phyloP scores from a whole-genome alignment of 192 early-diverging fungal genomes.

The Backusella mclennaniae region DNA sequence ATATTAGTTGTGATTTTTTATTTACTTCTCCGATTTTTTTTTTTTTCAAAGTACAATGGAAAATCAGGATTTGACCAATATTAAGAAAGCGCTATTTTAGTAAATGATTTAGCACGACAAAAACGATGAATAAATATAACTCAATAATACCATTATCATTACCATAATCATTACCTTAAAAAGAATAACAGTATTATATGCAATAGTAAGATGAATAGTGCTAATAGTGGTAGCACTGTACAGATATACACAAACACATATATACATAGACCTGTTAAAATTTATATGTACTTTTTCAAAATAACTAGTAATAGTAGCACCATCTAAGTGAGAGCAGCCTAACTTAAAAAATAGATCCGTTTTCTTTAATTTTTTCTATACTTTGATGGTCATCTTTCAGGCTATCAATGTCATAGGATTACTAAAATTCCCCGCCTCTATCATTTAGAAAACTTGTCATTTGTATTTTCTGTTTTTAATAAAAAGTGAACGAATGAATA shows the following conservation, averaged over 20 bases:
- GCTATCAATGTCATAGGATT: neutral
- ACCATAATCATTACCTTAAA: neutral
- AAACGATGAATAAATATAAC: neutral
- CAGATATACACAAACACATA: too few relatives aligned
- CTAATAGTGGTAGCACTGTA: neutral
- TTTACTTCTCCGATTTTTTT: neutral
- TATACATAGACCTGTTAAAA: too few relatives aligned
- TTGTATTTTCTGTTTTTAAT: neutral
- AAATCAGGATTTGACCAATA: neutral
- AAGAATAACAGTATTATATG: neutral
- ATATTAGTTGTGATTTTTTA: neutral
- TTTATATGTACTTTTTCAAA: too few relatives aligned
- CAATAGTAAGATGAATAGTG: neutral
- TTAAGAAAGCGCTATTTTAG: neutral
- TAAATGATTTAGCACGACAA: neutral
- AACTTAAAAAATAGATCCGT: neutral
- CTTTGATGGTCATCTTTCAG: neutral
- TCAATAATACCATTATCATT: neutral
- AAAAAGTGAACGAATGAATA: neutral
- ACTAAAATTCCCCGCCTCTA: neutral
- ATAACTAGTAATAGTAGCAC: neutral
- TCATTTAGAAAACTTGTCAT: neutral
- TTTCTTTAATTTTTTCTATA: neutral
- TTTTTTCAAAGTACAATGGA: neutral
- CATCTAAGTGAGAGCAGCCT: neutral